These are phyloP conservation scores for Gynandropsis gynandra DNA, from an alignment of 345 rosid genomes.

Conservation along the genomic window DNA sequence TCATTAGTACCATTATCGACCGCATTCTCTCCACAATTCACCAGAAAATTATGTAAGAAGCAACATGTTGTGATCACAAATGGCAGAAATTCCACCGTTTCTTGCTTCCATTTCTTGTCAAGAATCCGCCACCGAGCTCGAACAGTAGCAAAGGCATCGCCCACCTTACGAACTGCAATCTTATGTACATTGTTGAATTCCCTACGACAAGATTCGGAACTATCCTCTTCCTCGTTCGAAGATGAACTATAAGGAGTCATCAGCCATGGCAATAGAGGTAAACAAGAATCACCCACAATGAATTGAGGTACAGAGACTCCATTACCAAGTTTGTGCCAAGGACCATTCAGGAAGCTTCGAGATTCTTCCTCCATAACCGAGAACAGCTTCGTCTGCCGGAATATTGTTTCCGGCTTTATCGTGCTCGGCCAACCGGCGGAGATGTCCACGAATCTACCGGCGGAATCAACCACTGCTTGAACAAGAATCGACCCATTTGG, in stretches of 20 bases:
- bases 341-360: constrained; percentile 40
- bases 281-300: constrained; percentile 56
- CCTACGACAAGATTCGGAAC: constrained; percentile 31
- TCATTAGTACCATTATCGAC: constrained; percentile 12
- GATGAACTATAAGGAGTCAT: constrained; percentile 44
- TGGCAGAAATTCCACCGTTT: constrained; percentile 46
- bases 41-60: constrained; percentile 68
- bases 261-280: constrained; percentile 72
- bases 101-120: constrained; percentile 55
- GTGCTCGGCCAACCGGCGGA: constrained; percentile 78
- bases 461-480: constrained; percentile 72
- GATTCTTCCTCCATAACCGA: constrained; percentile 27
- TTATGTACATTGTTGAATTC: constrained; percentile 49
- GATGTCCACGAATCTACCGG: constrained; percentile 60
- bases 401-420: constrained; percentile 41
- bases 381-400: constrained; percentile 45
- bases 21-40: constrained; percentile 36
- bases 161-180: constrained; percentile 39
- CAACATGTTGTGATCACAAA: constrained; percentile 55
- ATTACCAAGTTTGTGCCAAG: constrained; percentile 30
- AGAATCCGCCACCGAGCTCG: constrained; percentile 59
- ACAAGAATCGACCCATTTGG: constrained; percentile 44
- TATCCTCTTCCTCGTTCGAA: constrained; percentile 38
- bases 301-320: constrained; percentile 50
- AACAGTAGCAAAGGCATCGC: constrained; percentile 40